A percentile compares a stretch with the other conserved stretches of the same genome.
These are phyloP conservation scores for Penicillium coprophilum DNA, from an alignment of 495 filamentous ascomycete genomes.

Conservation along the genomic window DNA sequence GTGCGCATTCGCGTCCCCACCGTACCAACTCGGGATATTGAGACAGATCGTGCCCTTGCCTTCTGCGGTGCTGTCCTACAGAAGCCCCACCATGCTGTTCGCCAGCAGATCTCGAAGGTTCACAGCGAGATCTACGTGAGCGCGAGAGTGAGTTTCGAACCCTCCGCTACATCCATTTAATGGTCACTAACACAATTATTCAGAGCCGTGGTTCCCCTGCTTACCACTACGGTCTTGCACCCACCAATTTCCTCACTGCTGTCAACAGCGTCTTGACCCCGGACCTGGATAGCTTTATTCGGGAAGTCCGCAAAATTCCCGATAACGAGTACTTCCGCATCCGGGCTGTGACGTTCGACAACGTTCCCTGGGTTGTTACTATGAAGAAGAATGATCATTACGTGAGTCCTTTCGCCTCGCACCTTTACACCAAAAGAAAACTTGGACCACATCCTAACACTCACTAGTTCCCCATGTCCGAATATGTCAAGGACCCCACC, in stretches of 20 bases:
- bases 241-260: conserved; percentile 95
- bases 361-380: conserved; percentile 94
- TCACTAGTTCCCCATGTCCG: conserved; percentile 76
- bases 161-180: not conserved
- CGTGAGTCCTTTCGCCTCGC: conserved; percentile 36
- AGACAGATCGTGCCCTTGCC: conserved; percentile 85
- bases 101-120: conserved; percentile 95
- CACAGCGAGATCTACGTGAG: conserved; percentile 97
- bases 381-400: conserved; percentile 99
- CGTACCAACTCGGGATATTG: conserved; percentile 83
- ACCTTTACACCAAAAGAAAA: not conserved
- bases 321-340: conserved; percentile 98
- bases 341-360: conserved; percentile 92
- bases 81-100: conserved; percentile 89
- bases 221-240: conserved; percentile 88
- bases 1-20: conserved; percentile 77
- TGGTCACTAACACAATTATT: conserved; percentile 14
- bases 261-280: conserved; percentile 86
- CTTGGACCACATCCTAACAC: conserved; percentile 1
- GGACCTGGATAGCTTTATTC: conserved; percentile 75
- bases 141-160: conserved; percentile 58
- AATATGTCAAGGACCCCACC: conserved; percentile 72
- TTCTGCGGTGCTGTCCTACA: conserved; percentile 97
- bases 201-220: conserved; percentile 76
- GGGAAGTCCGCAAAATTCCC: conserved; percentile 77